Base-by-base conservation (phyloP, 805 yeast genomes). In the Ogataea wickerhamii region DNA sequence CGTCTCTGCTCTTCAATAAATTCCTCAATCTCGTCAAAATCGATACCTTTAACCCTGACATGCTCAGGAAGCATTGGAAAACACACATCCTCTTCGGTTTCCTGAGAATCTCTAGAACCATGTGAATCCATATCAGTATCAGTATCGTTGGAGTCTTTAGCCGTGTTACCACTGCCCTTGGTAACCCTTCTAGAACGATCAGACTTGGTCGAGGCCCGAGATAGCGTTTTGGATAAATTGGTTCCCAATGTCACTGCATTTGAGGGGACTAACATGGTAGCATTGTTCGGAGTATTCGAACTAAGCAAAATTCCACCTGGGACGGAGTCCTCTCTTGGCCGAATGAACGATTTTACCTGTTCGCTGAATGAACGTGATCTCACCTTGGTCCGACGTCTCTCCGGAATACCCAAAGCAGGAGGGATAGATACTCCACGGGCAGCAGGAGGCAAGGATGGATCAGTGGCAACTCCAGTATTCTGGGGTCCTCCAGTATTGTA, bases 71-170 rank as follows among this genome's bases (percentile, higher is more conserved):
- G 66, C 87, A 87, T 82, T 2, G 98, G 98, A 63, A 89, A 89
- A 69, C 98, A 91, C 31, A 91, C 98, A 73, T 91, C 98, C 57
- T 87, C 96, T 55, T 91, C 98, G 0, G 96, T 87, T 56, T 88
- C 96, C 51, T 86, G 95, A 4, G 89, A 80, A 14, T 80, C 78
- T 47, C 87, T 70, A 7, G 91, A 82, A 2, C 80, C 84, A 49
- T 78, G 85, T 2, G 89, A 82, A 49, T 76, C 82, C 16, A 71
- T 73, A 47, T 83, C 91, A 43, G 79, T 74, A 51, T 81, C 87
- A 28, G 66, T 60, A 11, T 62, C 64, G 26, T 41, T 40, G 4
- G 58, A 44, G 4, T 43, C 43, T 10, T 44, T 49, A 22, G 39
- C 37, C 13, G 23, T 36, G 18, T 41, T 18, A 34, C 49, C 40